A percentile compares a stretch with the other conserved stretches of the same genome.
phyloP scores from a whole-genome alignment of 2,329 filamentous ascomycete genomes.

The Golovinomyces cichoracearum region DNA sequence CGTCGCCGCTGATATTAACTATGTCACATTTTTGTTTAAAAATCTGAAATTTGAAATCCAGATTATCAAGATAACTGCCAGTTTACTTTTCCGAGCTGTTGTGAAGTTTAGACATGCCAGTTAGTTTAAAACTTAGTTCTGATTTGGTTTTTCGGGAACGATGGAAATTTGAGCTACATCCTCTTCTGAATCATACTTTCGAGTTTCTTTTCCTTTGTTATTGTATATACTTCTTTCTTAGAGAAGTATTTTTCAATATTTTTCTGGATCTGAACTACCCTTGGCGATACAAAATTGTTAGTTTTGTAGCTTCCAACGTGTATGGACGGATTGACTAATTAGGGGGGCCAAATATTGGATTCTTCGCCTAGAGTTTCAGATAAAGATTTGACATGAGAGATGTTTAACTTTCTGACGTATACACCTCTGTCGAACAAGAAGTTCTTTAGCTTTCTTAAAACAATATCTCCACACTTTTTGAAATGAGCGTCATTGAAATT shows the following conservation, averaged over 20 bases:
- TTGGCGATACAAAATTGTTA: not conserved
- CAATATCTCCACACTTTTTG: not conserved
- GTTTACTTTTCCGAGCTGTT: not conserved
- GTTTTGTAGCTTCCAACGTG: not conserved
- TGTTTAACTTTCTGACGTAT: no score
- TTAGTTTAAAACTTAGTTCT: not conserved
- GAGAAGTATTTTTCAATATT: not conserved
- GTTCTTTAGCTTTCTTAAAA: not conserved
- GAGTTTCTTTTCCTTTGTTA: not conserved
- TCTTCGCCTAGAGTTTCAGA: no score
- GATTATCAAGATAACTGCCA: not conserved
- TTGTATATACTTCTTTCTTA: not conserved
- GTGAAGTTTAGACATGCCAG: not conserved
- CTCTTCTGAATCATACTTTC: not conserved
- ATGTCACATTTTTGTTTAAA: not conserved
- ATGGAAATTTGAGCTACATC: not conserved
- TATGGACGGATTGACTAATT: not conserved
- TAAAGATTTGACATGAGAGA: no score
- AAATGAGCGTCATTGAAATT: not conserved
- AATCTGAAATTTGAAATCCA: not conserved
- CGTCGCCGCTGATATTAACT: not conserved
- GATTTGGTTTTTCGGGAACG: not conserved
- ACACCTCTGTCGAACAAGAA: no score
- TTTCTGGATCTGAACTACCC: not conserved
- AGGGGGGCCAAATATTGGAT: no score